These are phyloP conservation scores for Sarocladium strictum DNA, from an alignment of 2,329 filamentous ascomycete genomes.

Conservation along the genomic window DNA sequence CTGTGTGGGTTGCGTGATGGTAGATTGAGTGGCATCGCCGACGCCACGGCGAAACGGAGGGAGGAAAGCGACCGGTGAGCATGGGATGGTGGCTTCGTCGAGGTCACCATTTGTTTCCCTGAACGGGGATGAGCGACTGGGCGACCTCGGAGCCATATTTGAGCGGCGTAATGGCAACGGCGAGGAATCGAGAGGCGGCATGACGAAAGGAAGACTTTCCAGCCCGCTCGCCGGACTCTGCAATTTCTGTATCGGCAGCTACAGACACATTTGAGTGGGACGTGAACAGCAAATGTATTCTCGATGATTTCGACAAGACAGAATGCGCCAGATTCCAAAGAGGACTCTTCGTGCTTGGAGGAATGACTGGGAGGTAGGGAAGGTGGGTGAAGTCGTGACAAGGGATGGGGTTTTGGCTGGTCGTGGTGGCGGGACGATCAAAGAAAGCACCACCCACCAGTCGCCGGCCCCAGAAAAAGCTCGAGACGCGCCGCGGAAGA, in stretches of 20 bases:
- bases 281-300: neutral
- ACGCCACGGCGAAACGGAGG: constrained; percentile 11
- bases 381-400: neutral
- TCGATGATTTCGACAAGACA: neutral
- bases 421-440: constrained; percentile 1
- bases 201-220: neutral
- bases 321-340: neutral
- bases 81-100: constrained; percentile 38
- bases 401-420: neutral
- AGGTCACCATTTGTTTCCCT: constrained; percentile 39
- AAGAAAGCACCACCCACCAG: neutral
- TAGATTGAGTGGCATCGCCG: neutral
- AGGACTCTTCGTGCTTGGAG: neutral
- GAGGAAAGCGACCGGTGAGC: constrained; percentile 32
- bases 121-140: constrained; percentile 17
- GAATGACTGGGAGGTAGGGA: neutral
- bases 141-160: constrained; percentile 20
- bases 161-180: constrained; percentile 25
- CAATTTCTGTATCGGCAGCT: neutral
- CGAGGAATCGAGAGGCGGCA: constrained; percentile 16
- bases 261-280: neutral
- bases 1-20: constrained; percentile 40
- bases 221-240: neutral
- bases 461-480: constrained; percentile 5
- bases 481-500: constrained; percentile 8